phyloP scores from a whole-genome alignment of 2,329 filamentous ascomycete species.

The Ceratocystis diversiconidia region DNA sequence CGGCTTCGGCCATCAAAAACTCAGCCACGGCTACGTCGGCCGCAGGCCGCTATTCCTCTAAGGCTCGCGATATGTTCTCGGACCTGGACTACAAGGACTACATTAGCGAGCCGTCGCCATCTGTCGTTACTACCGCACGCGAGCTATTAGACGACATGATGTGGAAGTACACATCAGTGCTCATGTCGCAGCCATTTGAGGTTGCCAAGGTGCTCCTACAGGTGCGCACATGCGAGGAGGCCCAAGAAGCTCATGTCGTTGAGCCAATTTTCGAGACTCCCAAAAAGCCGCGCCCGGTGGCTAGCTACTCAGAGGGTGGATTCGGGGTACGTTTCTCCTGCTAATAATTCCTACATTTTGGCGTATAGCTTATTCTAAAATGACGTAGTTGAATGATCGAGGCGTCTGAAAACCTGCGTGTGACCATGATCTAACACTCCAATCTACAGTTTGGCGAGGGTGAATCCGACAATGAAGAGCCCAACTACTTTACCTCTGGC shows the following conservation, averaged over 20 bases:
- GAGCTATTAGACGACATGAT: constrained; percentile 69
- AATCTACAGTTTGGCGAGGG: constrained; percentile 15
- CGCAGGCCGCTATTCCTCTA: constrained; percentile 34
- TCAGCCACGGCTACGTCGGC: constrained; percentile 10
- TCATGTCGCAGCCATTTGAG: constrained; percentile 92
- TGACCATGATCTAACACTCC: not conserved
- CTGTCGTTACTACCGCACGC: constrained; percentile 52
- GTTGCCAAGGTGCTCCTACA: constrained; percentile 90
- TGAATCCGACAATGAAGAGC: constrained; percentile 62
- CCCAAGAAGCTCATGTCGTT: constrained; percentile 14
- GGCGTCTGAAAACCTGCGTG: no score
- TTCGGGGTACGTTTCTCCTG: constrained; percentile 15
- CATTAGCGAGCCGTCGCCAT: constrained; percentile 60
- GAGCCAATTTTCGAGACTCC: constrained; percentile 17
- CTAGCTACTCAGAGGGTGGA: constrained; percentile 11
- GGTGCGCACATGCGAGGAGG: constrained; percentile 33
- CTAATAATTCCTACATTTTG: not conserved
- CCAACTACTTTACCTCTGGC: constrained; percentile 68
- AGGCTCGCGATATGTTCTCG: constrained; percentile 72
- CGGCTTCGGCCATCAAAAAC: constrained; percentile 33
- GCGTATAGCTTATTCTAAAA: not conserved
- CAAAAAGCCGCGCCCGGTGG: constrained; percentile 15
- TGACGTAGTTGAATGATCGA: no score
- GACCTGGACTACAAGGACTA: constrained; percentile 90
- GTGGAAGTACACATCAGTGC: constrained; percentile 80